Base-by-base conservation (phyloP, 2,329 filamentous ascomycete species). In the Salinomyces thailandicus region DNA sequence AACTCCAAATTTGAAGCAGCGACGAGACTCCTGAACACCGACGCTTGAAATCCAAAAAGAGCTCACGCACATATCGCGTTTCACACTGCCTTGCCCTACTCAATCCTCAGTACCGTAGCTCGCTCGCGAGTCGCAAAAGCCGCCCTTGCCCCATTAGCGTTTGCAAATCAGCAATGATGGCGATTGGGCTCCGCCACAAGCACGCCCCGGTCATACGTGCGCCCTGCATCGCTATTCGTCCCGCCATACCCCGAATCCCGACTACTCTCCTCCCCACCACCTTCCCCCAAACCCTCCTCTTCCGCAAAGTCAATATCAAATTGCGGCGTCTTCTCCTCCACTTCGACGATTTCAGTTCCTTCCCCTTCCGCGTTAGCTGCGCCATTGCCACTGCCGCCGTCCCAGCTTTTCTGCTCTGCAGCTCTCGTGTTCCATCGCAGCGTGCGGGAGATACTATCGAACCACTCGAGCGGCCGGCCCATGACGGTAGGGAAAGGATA, bases 401-500 rank as follows among this genome's bases (percentile, higher is more conserved):
- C 73, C 67, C 79, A 98, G 3, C 77, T 84, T 61, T 95, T 96
- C 62, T 98, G 91, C 37, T 81, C 80, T 4, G 89, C 87, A 4
- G 86, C 87, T 31, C 91, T 75, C 17, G 83, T 89, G 63, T 98
- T 98, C 91, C 91, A 98, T 44, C 87, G 75, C 41, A 98, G 69
- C 3, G 89, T 94, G 42, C 89, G 77, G 36, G 84, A 85, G 33
- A 98, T 85, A 53, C 85, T 93, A 60, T 95, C 84, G 57, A 98
- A 95, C 91, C 91, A 98, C 60, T 98, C 91, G 1, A 81, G 83
- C 43, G 80, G 80, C 45, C 81, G 85, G 46, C 85, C 82, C 39
- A 93, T 85, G 29, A 98, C 89, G 1, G 91, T 96, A 2, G 91
- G 91, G 66, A 98, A 96, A 0, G 91, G 91, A 54, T 95, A 98